These are phyloP conservation scores for Berberis vulgaris DNA, from an alignment of 164 flowering plant genomes.

Conservation along the genomic window DNA sequence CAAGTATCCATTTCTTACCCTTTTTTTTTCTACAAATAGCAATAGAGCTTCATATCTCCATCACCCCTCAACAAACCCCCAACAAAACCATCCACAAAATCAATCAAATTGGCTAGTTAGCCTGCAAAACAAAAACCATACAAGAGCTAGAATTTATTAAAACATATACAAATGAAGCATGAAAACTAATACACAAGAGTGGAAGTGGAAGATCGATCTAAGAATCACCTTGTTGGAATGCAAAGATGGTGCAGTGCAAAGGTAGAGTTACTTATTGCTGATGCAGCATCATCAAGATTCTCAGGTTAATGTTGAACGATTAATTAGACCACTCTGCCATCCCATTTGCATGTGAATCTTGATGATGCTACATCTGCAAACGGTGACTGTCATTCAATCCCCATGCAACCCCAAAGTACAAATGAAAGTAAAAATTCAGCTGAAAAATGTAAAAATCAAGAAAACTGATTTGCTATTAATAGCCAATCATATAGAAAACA, in stretches of 20 bases:
- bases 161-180: too few relatives aligned
- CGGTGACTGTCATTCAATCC: constrained; percentile 23
- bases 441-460: too few relatives aligned
- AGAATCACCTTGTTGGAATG: neutral
- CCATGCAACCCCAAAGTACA: neutral
- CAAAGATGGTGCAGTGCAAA: neutral
- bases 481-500: too few relatives aligned
- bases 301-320: constrained; percentile 14
- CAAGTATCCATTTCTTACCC: too few relatives aligned
- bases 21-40: too few relatives aligned
- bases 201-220: neutral
- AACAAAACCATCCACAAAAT: too few relatives aligned
- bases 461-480: neutral
- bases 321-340: constrained; percentile 1
- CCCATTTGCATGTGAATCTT: constrained; percentile 37
- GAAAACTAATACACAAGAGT: neutral
- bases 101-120: too few relatives aligned
- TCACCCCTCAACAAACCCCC: too few relatives aligned
- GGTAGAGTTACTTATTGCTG: constrained; percentile 40
- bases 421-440: neutral
- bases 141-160: too few relatives aligned
- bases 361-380: constrained; percentile 43
- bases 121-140: too few relatives aligned
- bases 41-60: too few relatives aligned
- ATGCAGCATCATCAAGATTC: constrained; percentile 88